These are phyloP conservation scores for Botrytis fragariae DNA, from an alignment of 2,329 filamentous ascomycete genomes.

Conservation along the genomic window DNA sequence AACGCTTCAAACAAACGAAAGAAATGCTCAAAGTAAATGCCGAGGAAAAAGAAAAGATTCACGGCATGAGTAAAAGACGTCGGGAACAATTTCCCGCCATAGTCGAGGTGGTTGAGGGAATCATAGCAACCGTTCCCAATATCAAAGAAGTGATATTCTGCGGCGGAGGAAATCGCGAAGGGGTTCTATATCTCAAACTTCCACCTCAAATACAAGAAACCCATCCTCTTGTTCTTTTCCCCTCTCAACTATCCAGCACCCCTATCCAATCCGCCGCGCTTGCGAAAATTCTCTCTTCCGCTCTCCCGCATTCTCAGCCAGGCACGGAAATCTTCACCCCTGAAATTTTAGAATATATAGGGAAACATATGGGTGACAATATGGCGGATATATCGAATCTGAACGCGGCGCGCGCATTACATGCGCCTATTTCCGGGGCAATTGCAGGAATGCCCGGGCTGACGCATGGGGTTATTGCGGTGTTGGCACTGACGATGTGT, in stretches of 20 bases:
- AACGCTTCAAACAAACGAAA: constrained; percentile 56
- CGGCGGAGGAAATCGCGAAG: constrained; percentile 83
- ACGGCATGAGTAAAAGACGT: constrained; percentile 76
- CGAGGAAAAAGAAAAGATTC: constrained; percentile 56
- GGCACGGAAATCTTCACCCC: constrained; percentile 43
- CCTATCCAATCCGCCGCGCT: constrained; percentile 39
- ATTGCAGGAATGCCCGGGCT: constrained; percentile 66
- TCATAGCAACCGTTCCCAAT: constrained; percentile 65
- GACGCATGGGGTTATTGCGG: constrained; percentile 67
- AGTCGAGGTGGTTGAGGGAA: constrained; percentile 71
- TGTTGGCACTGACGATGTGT: constrained; percentile 69
- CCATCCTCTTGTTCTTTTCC: constrained; percentile 57
- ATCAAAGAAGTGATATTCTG: constrained; percentile 79
- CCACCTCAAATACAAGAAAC: constrained; percentile 56
- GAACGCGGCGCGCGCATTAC: constrained; percentile 68
- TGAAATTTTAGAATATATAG: constrained; percentile 47
- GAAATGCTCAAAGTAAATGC: constrained; percentile 53
- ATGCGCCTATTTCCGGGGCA: constrained; percentile 66
- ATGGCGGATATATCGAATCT: constrained; percentile 49
- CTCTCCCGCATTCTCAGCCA: constrained; percentile 23
- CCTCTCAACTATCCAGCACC: constrained; percentile 30
- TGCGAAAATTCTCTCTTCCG: constrained; percentile 19
- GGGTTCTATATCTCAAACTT: constrained; percentile 72
- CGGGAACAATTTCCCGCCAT: constrained; percentile 83
- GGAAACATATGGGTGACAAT: constrained; percentile 51